These are phyloP conservation scores for Rhytidhysteron rufulum DNA, from an alignment of 2,329 filamentous ascomycete genomes.

Conservation along the genomic window DNA sequence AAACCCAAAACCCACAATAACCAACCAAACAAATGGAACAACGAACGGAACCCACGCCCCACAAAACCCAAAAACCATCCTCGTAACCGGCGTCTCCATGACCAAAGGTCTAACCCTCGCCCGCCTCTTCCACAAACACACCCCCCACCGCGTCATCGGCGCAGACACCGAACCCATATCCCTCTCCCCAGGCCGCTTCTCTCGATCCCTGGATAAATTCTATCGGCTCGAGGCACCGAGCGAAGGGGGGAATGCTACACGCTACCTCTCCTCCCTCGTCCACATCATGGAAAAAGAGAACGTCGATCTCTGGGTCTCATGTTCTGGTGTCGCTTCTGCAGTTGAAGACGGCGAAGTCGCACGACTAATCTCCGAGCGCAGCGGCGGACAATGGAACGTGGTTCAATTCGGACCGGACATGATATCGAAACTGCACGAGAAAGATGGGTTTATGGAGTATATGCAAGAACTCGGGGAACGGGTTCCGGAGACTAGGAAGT, in stretches of 20 bases:
- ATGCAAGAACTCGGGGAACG: conserved; percentile 44
- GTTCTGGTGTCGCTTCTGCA: conserved; percentile 59
- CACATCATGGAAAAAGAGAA: conserved; percentile 67
- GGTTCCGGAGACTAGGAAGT: conserved; percentile 42
- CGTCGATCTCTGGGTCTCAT: conserved; percentile 78
- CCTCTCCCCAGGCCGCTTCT: conserved; percentile 8
- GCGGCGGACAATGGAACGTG: conserved; percentile 36
- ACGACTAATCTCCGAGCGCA: conserved; percentile 56
- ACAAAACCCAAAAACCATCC: conserved; percentile 60
- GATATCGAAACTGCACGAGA: conserved; percentile 59
- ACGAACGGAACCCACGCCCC: too few relatives aligned
- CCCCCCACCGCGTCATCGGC: conserved; percentile 67
- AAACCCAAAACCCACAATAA: too few relatives aligned
- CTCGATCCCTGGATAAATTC: conserved; percentile 49
- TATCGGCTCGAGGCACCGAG: conserved; percentile 38
- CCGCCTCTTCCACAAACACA: conserved; percentile 57
- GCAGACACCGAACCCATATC: conserved; percentile 68
- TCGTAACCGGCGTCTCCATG: conserved; percentile 72
- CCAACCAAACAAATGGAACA: too few relatives aligned
- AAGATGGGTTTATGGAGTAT: conserved; percentile 61
- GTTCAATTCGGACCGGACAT: conserved; percentile 60
- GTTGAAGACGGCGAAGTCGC: conserved; percentile 65
- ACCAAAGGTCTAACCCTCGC: conserved; percentile 66
- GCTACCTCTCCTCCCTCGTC: conserved; percentile 60
- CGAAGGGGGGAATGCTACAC: conserved; percentile 32